Base-by-base conservation (phyloP, 176 grass and related monocot genomes). In the Areca catechu region DNA sequence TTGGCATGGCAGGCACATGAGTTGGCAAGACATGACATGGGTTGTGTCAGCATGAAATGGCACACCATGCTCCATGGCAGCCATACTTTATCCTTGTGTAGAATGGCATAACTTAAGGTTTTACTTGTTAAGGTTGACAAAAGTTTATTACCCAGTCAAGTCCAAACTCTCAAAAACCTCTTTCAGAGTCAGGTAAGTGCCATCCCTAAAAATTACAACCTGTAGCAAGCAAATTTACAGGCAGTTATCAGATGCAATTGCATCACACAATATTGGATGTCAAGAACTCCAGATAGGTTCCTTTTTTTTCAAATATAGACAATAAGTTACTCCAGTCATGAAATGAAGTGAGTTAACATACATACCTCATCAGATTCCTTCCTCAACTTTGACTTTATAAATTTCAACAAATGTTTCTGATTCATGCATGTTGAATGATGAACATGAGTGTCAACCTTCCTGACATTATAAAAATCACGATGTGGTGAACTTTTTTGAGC, bases 381-480 rank as follows among this genome's bases (percentile, higher is more conserved):
- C 79, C 77, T 86, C 74, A 86, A 76, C 65, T 95, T 95, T 22
- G 86, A 95, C 65, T 95, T 95, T 51, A 95, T 95, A 73, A 95
- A 95, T 83, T 77, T 89, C 74, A 95, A 58, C n/a, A 95, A 51
- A 86, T 95, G 90, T 16, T 95, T 95, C 74, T 89, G 90, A 48
- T 95, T 95, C 90, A 95, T 95, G 70, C 90, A 95, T 22, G 90
- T 86, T n/a, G 86, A 95, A 68, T 95, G 90, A 74, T 95, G 90
- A 75, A 95, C 82, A 83, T 95, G 85, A 73, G 90, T 95, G 74
- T 95, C 90, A 72, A 95, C 90, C 74, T 95, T 95, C 58, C 90
- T 78, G 62, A 95, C 90, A 53, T 95, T 95, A 63, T 95, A 95
- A 53, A 95, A 89, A 70, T 95, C 90, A 58, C 86, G 77, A 58